These are phyloP conservation scores for Melampsora larici-populina DNA, from an alignment of 1,284 basidiomycete species.

Conservation along the genomic window DNA sequence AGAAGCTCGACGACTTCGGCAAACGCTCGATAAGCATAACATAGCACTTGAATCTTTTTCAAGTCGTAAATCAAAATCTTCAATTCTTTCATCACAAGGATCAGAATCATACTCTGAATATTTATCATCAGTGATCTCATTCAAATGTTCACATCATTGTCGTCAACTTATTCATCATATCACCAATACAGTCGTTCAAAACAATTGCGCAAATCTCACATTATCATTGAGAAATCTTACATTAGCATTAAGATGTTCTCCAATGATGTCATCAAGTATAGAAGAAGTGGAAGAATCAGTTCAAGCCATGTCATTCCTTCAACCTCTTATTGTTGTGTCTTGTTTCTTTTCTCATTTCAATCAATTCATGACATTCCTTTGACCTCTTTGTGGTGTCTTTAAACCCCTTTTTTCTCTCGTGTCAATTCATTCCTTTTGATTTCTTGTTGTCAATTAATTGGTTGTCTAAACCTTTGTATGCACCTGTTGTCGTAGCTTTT, in stretches of 20 bases:
- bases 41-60: slow-evolving; percentile 44
- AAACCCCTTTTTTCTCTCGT: too few species aligned
- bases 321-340: too few species aligned
- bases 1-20: slow-evolving; percentile 58
- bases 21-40: slow-evolving; percentile 54
- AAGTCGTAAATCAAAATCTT: slow-evolving; percentile 7
- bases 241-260: slow-evolving; percentile 79
- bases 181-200: slow-evolving; percentile 80
- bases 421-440: too few species aligned
- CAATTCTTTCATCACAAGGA: background rate
- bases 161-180: slow-evolving; percentile 75
- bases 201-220: slow-evolving; percentile 88
- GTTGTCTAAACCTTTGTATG: too few species aligned
- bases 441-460: too few species aligned
- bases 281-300: slow-evolving; percentile 27
- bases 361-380: too few species aligned
- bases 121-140: slow-evolving; percentile 35
- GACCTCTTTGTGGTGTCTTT: too few species aligned
- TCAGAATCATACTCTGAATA: slow-evolving; percentile 55
- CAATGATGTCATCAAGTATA: slow-evolving; percentile 67
- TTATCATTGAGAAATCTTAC: too few species aligned
- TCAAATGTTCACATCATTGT: slow-evolving; percentile 46
- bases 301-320: background rate
- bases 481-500: too few species aligned
- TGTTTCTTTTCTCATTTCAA: too few species aligned